These are phyloP conservation scores for Tulasnella sp. DNA, from an alignment of 768 basidiomycete species.

Conservation along the genomic window DNA sequence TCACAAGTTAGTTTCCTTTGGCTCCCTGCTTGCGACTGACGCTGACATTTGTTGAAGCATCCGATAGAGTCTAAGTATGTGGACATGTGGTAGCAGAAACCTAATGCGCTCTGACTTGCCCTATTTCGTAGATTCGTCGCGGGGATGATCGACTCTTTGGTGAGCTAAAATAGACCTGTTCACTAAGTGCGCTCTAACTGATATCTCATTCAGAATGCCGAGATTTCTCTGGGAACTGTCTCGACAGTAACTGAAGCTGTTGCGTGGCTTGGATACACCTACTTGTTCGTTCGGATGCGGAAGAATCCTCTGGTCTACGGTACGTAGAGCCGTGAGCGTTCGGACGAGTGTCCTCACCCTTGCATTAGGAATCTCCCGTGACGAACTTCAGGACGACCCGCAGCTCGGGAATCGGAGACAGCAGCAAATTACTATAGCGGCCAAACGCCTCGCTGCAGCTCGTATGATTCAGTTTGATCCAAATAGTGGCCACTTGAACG, in stretches of 20 bases:
- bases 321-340: conserved; percentile 29
- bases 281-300: conserved; percentile 89
- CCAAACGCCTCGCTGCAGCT: conserved; percentile 54
- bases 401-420: conserved; percentile 60
- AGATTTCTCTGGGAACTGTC: conserved; percentile 91
- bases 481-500: conserved; percentile 48
- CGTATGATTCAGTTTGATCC: conserved; percentile 78
- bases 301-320: conserved; percentile 86
- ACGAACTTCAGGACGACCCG: conserved; percentile 61
- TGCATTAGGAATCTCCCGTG: conserved; percentile 60
- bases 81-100: background rate
- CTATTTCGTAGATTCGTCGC: conserved; percentile 49
- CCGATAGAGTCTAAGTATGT: conserved; percentile 93
- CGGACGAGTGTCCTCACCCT: conserved; percentile 7
- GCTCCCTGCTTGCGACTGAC: background rate
- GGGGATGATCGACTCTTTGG: conserved; percentile 78
- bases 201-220: conserved; percentile 56
- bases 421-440: conserved; percentile 59
- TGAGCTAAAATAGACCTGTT: background rate
- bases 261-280: conserved; percentile 95
- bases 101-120: background rate
- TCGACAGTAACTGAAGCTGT: conserved; percentile 78
- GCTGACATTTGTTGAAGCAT: conserved; percentile 42
- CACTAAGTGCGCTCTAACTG: background rate
- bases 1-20: conserved; percentile 53